Conservation (phyloP, 225 moss, liverwort and hornwort genomes). For the Ulota crispa region DNA sequence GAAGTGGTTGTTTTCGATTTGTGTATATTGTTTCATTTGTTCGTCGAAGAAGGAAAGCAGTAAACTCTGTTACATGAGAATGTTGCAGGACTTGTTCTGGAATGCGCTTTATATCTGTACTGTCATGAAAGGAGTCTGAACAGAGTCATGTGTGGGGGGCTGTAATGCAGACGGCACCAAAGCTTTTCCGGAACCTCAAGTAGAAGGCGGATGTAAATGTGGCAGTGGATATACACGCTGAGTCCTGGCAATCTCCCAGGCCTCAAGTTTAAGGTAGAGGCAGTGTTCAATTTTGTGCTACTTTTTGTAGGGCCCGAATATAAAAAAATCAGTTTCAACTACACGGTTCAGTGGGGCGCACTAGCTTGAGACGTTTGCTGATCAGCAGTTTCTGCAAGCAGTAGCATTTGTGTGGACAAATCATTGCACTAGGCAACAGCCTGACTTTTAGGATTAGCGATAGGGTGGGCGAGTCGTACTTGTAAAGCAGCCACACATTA, state of each 20-base stretch:
- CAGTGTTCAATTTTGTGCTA: conserved; percentile 25
- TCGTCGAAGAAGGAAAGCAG: neutral
- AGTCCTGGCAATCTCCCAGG: neutral
- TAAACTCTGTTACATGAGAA: neutral
- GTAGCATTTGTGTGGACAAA: neutral
- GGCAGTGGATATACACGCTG: conserved; percentile 8
- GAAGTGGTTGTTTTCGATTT: neutral
- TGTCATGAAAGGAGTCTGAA: neutral
- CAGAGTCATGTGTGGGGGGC: neutral
- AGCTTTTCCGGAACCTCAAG: conserved; percentile 48
- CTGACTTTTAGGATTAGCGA: neutral
- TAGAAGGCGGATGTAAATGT: conserved; percentile 4
- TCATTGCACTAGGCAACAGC: neutral
- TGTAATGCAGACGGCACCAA: conserved; percentile 42
- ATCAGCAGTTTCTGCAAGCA: neutral
- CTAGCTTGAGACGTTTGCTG: neutral
- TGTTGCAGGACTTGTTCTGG: neutral
- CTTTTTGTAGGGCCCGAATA: conserved; percentile 18
- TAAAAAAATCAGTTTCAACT: neutral
- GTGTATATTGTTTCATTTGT: neutral
- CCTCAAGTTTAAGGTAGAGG: conserved; percentile 6
- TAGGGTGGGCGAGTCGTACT: neutral
- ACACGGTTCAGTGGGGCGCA: neutral
- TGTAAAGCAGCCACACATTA: neutral
- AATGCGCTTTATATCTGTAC: neutral